phyloP scores from a whole-genome alignment of 768 basidiomycete genomes.

The Leccinum imitatum region DNA sequence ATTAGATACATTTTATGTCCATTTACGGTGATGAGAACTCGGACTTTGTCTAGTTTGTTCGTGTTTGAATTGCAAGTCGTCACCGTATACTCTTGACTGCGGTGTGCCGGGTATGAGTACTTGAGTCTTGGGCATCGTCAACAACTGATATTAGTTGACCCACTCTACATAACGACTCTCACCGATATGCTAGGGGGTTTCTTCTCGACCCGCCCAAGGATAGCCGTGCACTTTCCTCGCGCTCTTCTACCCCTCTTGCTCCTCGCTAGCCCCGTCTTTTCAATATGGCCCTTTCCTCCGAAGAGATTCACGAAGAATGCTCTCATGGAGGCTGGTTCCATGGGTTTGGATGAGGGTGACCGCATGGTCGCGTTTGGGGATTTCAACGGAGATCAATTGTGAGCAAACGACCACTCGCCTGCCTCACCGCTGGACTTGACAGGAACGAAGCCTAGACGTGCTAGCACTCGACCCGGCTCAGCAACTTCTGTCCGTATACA shows the following conservation, averaged over 20 bases:
- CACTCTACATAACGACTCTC: neutral
- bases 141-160: neutral
- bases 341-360: slow-evolving; percentile 73
- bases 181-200: slow-evolving; percentile 12
- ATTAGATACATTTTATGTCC: neutral
- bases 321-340: slow-evolving; percentile 72
- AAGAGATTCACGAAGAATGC: slow-evolving; percentile 83
- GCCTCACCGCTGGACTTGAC: neutral
- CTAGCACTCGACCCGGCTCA: slow-evolving; percentile 75
- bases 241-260: slow-evolving; percentile 18
- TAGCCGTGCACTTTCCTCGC: neutral
- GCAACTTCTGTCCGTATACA: slow-evolving; percentile 69
- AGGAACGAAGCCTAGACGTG: slow-evolving; percentile 65
- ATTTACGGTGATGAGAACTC: neutral
- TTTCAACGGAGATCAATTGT: slow-evolving; percentile 97
- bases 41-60: slow-evolving; percentile 18
- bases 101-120: slow-evolving; percentile 8
- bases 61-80: slow-evolving; percentile 22
- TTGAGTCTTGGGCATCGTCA: neutral
- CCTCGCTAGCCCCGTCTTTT: slow-evolving; percentile 24
- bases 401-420: slow-evolving; percentile 30
- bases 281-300: slow-evolving; percentile 83
- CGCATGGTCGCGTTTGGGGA: slow-evolving; percentile 90
- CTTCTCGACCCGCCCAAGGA: neutral
- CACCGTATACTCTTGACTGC: neutral